phyloP scores from a whole-genome alignment of 257 asterid species.

The Nicotiana benthamiana region DNA sequence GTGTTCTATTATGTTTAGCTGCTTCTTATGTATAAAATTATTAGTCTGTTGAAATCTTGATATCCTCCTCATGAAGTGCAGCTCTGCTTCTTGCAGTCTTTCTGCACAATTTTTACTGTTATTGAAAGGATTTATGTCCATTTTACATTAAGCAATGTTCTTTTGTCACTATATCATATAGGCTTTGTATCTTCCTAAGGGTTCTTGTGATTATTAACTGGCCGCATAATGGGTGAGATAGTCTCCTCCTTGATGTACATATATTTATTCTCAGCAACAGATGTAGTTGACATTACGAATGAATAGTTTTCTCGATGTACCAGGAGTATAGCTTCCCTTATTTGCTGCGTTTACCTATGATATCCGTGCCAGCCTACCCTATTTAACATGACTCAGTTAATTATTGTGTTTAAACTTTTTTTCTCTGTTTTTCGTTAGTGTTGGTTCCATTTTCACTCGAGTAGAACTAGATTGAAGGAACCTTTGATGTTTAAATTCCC shows the following conservation, averaged over 20 bases:
- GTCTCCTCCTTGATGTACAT: background rate
- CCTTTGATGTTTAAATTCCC: background rate
- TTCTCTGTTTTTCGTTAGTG: background rate
- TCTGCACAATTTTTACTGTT: background rate
- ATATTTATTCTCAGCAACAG: background rate
- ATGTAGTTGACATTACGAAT: background rate
- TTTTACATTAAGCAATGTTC: background rate
- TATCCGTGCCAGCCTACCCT: background rate
- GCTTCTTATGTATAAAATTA: background rate
- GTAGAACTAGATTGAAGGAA: background rate
- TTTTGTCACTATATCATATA: background rate
- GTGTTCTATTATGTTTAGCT: constrained; percentile 20
- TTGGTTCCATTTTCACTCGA: background rate
- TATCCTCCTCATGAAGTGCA: background rate
- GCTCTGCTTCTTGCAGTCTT: background rate
- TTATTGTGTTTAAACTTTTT: background rate
- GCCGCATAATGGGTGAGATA: background rate
- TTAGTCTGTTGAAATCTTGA: background rate
- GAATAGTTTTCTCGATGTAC: background rate
- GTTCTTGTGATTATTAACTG: background rate
- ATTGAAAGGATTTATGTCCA: background rate
- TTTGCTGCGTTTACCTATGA: background rate
- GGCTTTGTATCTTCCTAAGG: background rate
- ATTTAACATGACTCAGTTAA: background rate
- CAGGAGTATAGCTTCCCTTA: background rate